Evolutionary conservation across 805 yeast genomes (phyloP).

Genomic region (Saccharomycopsis guyanensis): DNA sequence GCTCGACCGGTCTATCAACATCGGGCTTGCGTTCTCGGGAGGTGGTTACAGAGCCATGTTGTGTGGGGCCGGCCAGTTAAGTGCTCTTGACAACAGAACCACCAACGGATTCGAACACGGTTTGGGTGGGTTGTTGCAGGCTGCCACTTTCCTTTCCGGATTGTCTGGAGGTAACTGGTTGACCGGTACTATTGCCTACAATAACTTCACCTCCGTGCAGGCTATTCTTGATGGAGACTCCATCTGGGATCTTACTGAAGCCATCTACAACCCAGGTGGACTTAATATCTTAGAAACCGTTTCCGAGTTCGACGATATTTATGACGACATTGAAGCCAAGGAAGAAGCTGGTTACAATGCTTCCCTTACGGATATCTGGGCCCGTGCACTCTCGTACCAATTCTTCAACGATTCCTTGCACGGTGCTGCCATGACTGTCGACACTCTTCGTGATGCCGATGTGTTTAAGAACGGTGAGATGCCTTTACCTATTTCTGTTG

Average conservation of each 20-base stretch:
- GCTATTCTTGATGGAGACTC: constrained; percentile 30
- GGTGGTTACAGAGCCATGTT: constrained; percentile 56
- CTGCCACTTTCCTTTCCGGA: constrained; percentile 46
- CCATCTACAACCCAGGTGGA: constrained; percentile 50
- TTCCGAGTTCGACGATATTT: constrained; percentile 19
- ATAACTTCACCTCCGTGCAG: constrained; percentile 29
- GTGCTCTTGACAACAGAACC: constrained; percentile 44
- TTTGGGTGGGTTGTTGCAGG: constrained; percentile 47
- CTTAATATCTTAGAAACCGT: constrained; percentile 45
- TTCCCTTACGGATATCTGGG: constrained; percentile 76
- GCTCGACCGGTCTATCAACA: constrained; percentile 33
- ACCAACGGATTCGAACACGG: constrained; percentile 27
- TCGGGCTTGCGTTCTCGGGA: constrained; percentile 51
- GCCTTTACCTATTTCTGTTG: constrained; percentile 66
- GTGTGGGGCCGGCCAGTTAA: constrained; percentile 48
- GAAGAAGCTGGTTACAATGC: constrained; percentile 57
- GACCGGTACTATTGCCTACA: constrained; percentile 37
- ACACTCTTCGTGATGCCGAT: constrained; percentile 50
- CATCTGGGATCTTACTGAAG: constrained; percentile 69
- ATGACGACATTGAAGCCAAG: constrained; percentile 43
- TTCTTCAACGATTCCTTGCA: constrained; percentile 56
- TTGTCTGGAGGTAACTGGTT: constrained; percentile 63
- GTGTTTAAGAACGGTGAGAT: constrained; percentile 52
- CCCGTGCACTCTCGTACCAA: constrained; percentile 63
- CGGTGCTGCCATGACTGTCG: constrained; percentile 55